Conservation (phyloP, 345 rosid genomes). For the Sisymbrium altissimum region DNA sequence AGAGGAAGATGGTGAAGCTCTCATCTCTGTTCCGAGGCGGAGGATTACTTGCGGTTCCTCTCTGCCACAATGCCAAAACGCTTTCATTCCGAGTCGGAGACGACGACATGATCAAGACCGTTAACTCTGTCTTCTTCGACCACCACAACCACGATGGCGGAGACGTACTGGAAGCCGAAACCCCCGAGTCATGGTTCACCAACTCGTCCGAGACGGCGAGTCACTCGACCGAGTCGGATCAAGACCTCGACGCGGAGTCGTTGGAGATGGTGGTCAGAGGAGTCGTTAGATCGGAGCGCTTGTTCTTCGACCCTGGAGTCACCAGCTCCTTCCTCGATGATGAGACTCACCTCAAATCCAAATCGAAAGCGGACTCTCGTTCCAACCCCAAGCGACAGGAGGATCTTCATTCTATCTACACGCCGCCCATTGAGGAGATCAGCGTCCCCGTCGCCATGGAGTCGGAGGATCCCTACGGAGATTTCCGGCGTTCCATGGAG, state of each 20-base stretch:
- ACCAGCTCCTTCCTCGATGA: slow-evolving; percentile 63
- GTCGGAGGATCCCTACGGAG: slow-evolving; percentile 74
- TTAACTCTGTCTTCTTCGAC: slow-evolving; percentile 65
- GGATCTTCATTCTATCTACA: slow-evolving; percentile 31
- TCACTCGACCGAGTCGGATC: slow-evolving; percentile 37
- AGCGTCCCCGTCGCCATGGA: slow-evolving; percentile 74
- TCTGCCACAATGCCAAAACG: slow-evolving; percentile 74
- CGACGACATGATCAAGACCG: slow-evolving; percentile 65
- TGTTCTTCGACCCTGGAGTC: slow-evolving; percentile 74
- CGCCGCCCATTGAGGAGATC: slow-evolving; percentile 31
- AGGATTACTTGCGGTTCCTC: slow-evolving; percentile 45
- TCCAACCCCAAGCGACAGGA: neutral
- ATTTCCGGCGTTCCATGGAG: slow-evolving; percentile 85
- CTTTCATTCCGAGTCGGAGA: slow-evolving; percentile 58
- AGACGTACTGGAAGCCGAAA: neutral
- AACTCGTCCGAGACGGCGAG: slow-evolving; percentile 38
- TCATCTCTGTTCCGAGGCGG: slow-evolving; percentile 46
- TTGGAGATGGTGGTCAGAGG: slow-evolving; percentile 60
- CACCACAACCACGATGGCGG: neutral
- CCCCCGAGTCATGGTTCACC: slow-evolving; percentile 37
- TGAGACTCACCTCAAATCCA: neutral
- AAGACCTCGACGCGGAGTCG: slow-evolving; percentile 33
- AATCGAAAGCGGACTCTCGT: slow-evolving; percentile 28
- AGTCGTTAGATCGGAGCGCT: slow-evolving; percentile 59
- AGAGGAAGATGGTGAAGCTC: slow-evolving; percentile 50